Percentiles rank a stretch among this genome's conserved stretches.
Evolutionary conservation across 192 early-diverging fungal genomes (phyloP).

Genomic region (Mortierella antarctica): DNA sequence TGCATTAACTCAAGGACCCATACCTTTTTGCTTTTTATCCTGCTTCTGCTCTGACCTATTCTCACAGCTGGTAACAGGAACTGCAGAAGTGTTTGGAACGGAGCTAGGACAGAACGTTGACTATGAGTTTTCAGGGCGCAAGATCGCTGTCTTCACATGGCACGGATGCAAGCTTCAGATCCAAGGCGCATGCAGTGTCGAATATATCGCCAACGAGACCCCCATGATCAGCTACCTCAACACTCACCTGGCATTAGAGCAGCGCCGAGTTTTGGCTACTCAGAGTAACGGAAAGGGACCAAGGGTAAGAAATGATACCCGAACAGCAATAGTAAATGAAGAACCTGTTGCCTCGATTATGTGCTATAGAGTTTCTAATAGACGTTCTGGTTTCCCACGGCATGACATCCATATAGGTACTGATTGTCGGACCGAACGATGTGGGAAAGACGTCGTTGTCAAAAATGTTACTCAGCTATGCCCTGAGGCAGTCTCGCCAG

Average conservation of each 20-base stretch:
- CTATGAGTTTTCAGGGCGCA: slow-evolving; percentile 86
- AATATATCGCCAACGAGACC: slow-evolving; percentile 95
- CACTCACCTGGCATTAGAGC: slow-evolving; percentile 88
- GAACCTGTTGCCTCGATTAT: background rate
- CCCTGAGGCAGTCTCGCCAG: slow-evolving; percentile 72
- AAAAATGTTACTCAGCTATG: slow-evolving; percentile 91
- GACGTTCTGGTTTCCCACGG: background rate
- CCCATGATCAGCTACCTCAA: slow-evolving; percentile 94
- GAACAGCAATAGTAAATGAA: background rate
- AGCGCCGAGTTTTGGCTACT: slow-evolving; percentile 67
- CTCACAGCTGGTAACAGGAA: slow-evolving; percentile 73
- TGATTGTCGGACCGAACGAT: slow-evolving; percentile 93
- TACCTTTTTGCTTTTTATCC: background rate
- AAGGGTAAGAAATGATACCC: slow-evolving; percentile 36
- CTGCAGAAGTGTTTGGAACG: slow-evolving; percentile 94
- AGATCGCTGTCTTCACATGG: slow-evolving; percentile 93
- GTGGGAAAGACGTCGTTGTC: slow-evolving; percentile 91
- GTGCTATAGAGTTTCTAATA: background rate
- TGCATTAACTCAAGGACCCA: background rate
- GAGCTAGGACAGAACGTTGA: slow-evolving; percentile 85
- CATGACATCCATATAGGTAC: slow-evolving; percentile 57
- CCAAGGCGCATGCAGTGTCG: slow-evolving; percentile 75
- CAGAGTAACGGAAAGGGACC: slow-evolving; percentile 58
- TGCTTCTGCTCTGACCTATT: background rate
- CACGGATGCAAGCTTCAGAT: slow-evolving; percentile 81